Evolutionary conservation across 208 protist species (phyloP).

Genomic region (Crithidia acanthocephali): DNA sequence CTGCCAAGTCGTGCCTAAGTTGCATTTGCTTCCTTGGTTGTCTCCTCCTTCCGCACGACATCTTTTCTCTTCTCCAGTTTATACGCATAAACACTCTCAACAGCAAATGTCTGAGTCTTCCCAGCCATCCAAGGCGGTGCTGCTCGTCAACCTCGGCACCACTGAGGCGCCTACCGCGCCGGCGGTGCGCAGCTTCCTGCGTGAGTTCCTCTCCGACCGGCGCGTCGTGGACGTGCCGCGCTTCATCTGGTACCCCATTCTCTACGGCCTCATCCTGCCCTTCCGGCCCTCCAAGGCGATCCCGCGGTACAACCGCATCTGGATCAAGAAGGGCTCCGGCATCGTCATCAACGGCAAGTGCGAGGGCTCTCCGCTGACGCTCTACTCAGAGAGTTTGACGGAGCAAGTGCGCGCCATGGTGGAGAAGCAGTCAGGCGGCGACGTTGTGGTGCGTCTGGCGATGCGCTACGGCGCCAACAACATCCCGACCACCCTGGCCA

Average conservation of each 20-base stretch:
- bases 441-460: slow-evolving; percentile 22
- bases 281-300: slow-evolving; percentile 30
- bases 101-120: too few species aligned
- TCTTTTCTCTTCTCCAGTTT: not conserved
- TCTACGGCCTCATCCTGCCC: slow-evolving; percentile 51
- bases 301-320: slow-evolving; percentile 38
- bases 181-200: slow-evolving; percentile 32
- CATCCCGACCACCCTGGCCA: slow-evolving; percentile 18
- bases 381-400: slow-evolving; percentile 10
- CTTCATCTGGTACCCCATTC: slow-evolving; percentile 39
- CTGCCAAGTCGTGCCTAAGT: too few species aligned
- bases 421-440: not conserved
- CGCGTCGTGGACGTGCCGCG: slow-evolving; percentile 46
- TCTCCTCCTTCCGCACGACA: not conserved
- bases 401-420: not conserved
- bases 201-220: slow-evolving; percentile 37
- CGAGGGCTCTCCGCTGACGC: slow-evolving; percentile 5
- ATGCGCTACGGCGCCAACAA: slow-evolving; percentile 38
- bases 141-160: slow-evolving; percentile 41
- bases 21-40: too few species aligned
- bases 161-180: slow-evolving; percentile 14
- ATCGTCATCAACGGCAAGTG: slow-evolving; percentile 12
- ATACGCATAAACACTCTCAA: too few species aligned
- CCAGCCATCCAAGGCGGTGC: slow-evolving; percentile 21
- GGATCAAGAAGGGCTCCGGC: slow-evolving; percentile 26